phyloP scores from a whole-genome alignment of 257 asterid genomes.

The Penstemon davidsonii region DNA sequence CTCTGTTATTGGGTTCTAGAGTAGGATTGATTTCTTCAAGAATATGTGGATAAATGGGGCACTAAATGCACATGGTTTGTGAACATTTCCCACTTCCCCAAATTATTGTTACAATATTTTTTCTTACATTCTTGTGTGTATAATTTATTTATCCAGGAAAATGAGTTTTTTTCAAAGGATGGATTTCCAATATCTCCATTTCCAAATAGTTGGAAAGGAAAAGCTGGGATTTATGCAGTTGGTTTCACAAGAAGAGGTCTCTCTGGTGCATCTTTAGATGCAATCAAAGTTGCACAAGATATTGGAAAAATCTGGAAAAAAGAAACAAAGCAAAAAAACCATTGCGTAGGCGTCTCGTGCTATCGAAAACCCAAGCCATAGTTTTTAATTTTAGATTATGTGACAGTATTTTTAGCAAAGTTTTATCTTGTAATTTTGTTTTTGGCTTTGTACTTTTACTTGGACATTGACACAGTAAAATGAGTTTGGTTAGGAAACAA shows the following conservation, averaged over 20 bases:
- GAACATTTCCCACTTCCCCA: constrained; percentile 22
- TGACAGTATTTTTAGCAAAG: constrained; percentile 8
- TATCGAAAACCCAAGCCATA: constrained; percentile 49
- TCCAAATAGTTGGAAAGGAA: constrained; percentile 95
- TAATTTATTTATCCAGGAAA: constrained; percentile 44
- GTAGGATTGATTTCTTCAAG: constrained; percentile 42
- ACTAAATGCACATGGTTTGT: constrained; percentile 15
- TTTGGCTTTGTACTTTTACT: constrained; percentile 29
- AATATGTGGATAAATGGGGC: constrained; percentile 24
- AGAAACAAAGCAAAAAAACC: constrained; percentile 61
- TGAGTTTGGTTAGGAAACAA: constrained; percentile 29
- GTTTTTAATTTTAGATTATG: constrained; percentile 12
- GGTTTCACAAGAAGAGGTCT: constrained; percentile 91
- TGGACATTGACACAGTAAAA: constrained; percentile 24
- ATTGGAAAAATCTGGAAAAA: constrained; percentile 74
- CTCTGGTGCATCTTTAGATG: constrained; percentile 80
- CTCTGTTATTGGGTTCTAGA: constrained; percentile 8
- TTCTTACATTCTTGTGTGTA: background rate
- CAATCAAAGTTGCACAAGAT: constrained; percentile 70
- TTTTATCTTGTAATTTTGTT: background rate
- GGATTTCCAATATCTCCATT: constrained; percentile 75
- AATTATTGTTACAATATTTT: background rate
- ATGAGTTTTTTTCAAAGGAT: constrained; percentile 59
- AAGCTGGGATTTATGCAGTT: constrained; percentile 78
- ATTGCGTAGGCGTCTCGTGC: constrained; percentile 46